These are phyloP conservation scores for Aureobasidium sp. DNA, from an alignment of 2,329 filamentous ascomycete genomes.

Conservation along the genomic window DNA sequence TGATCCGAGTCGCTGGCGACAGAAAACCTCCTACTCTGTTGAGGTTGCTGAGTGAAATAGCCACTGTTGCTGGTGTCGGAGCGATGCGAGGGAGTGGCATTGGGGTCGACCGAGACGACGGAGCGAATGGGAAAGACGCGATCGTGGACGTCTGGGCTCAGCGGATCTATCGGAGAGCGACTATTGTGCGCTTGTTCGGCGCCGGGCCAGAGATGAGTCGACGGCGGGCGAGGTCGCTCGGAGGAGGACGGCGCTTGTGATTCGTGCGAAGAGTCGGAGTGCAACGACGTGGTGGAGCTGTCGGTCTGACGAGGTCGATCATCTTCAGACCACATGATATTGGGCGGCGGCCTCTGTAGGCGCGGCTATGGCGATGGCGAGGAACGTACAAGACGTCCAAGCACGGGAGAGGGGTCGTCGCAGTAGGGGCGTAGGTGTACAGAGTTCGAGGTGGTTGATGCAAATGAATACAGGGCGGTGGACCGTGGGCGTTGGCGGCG, in stretches of 20 bases:
- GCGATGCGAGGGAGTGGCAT: constrained; percentile 31
- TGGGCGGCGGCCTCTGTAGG: neutral
- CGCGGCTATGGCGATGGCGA: neutral
- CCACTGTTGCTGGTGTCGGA: constrained; percentile 26
- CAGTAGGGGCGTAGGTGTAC: neutral
- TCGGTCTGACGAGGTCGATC: neutral
- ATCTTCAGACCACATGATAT: neutral
- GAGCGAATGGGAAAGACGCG: constrained; percentile 76
- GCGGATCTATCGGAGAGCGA: constrained; percentile 20
- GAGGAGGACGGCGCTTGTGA: neutral
- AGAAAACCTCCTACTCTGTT: neutral
- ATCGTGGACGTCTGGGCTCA: constrained; percentile 43
- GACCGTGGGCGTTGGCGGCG: constrained; percentile 6
- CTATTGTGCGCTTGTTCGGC: neutral
- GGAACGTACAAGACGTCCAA: constrained; percentile 9
- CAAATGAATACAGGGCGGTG: neutral
- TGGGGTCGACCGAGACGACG: constrained; percentile 64
- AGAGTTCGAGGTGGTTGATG: neutral
- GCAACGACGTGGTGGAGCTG: neutral
- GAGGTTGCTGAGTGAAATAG: constrained; percentile 31
- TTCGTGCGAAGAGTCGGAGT: neutral
- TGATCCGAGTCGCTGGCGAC: neutral
- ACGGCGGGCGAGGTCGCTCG: neutral
- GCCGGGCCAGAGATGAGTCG: neutral
- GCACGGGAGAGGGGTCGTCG: neutral